Percentiles rank a stretch among this genome's conserved stretches.
phyloP scores from a whole-genome alignment of 768 basidiomycete genomes.

The Megacollybia marginata region DNA sequence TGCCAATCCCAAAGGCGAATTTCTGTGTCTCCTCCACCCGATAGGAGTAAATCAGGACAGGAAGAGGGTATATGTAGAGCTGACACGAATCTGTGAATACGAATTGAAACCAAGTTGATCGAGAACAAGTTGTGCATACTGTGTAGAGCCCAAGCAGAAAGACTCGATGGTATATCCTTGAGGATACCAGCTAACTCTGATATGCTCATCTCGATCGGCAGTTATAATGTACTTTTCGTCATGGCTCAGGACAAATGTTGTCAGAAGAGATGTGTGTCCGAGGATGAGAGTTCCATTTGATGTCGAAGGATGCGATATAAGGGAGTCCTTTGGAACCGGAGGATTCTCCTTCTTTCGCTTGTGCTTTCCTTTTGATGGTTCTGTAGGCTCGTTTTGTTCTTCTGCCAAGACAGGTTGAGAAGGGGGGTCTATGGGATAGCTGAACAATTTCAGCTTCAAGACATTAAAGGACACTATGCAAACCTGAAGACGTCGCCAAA shows the following conservation, averaged over 20 bases:
- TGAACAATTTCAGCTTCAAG: conserved; percentile 14
- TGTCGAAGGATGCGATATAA: conserved; percentile 61
- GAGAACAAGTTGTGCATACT: conserved; percentile 32
- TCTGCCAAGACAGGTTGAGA: conserved; percentile 8
- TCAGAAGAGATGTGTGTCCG: conserved; percentile 87
- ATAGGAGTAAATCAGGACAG: conserved; percentile 48
- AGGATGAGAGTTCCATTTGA: conserved; percentile 66
- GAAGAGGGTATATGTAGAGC: conserved; percentile 63
- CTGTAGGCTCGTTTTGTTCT: not conserved
- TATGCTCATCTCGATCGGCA: conserved; percentile 93
- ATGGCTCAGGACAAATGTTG: conserved; percentile 55
- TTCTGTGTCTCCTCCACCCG: conserved; percentile 80
- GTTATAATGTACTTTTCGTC: conserved; percentile 77
- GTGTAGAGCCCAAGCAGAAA: conserved; percentile 79
- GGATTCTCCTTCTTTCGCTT: conserved; percentile 6
- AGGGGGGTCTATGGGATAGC: conserved; percentile 50
- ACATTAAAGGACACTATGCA: not conserved
- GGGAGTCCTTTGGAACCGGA: conserved; percentile 15
- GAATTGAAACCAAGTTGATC: not conserved
- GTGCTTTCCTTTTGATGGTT: not conserved
- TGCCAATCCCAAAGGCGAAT: conserved; percentile 81
- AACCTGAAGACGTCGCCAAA: conserved; percentile 91
- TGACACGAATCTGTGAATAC: conserved; percentile 62
- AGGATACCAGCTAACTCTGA: conserved; percentile 87
- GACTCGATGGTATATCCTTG: conserved; percentile 79